Evolutionary conservation across 768 basidiomycete genomes (phyloP).

Genomic region (Mrakia frigida): DNA sequence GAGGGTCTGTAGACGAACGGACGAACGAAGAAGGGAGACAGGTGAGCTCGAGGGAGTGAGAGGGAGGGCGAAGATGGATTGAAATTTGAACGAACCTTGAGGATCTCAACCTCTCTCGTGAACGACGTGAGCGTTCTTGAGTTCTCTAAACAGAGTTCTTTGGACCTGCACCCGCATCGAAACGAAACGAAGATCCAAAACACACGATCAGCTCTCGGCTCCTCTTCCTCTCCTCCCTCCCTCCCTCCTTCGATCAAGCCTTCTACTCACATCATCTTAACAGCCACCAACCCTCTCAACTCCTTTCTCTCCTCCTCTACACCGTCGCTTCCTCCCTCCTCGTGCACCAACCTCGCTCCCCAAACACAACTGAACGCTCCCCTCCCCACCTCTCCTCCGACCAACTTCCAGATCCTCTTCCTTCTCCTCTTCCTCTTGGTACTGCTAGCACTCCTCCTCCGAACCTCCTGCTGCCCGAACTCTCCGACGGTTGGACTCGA

Average conservation of each 20-base stretch:
- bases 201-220: conserved; percentile 4
- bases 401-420: conserved; percentile 18
- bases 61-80: background rate
- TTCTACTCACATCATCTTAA: conserved; percentile 53
- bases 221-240: background rate
- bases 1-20: conserved; percentile 54
- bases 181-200: background rate
- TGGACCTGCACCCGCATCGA: conserved; percentile 35
- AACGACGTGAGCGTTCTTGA: conserved; percentile 72
- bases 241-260: too few species aligned
- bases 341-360: conserved; percentile 16
- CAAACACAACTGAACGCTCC: conserved; percentile 31
- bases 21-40: background rate
- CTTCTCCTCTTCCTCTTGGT: conserved; percentile 1
- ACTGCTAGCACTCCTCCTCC: too few species aligned
- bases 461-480: background rate
- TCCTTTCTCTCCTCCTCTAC: conserved; percentile 34
- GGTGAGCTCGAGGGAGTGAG: conserved; percentile 23
- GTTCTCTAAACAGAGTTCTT: conserved; percentile 52
- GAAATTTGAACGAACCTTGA: conserved; percentile 57
- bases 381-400: conserved; percentile 16
- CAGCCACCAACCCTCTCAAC: conserved; percentile 50
- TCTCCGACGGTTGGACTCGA: background rate
- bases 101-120: conserved; percentile 73
- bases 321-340: background rate